phyloP scores from a whole-genome alignment of 495 filamentous ascomycete species.

The Pyronema omphalodes region DNA sequence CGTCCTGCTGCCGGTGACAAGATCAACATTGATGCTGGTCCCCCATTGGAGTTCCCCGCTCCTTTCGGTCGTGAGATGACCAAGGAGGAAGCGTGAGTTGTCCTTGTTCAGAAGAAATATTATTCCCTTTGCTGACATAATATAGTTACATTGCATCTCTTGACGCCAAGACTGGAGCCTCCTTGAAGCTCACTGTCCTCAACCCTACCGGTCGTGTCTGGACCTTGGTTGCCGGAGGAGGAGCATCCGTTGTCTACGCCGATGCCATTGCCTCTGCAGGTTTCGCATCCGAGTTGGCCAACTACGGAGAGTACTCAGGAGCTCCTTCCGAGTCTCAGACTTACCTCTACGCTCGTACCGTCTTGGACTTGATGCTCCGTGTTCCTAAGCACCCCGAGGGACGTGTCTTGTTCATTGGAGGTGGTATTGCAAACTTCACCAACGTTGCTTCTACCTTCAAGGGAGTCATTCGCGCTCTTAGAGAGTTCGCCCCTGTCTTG shows the following conservation, averaged over 20 bases:
- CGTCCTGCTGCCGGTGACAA: slow-evolving; percentile 43
- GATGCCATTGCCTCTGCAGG: slow-evolving; percentile 95
- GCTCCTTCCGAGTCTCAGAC: slow-evolving; percentile 96
- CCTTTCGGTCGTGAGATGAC: slow-evolving; percentile 94
- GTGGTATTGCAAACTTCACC: slow-evolving; percentile 99
- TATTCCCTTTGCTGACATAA: slow-evolving; percentile 5
- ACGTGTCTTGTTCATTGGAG: slow-evolving; percentile 98
- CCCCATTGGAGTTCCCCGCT: slow-evolving; percentile 96
- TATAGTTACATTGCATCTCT: slow-evolving; percentile 75
- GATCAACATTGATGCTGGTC: slow-evolving; percentile 88
- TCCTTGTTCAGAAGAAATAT: not conserved
- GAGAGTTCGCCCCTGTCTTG: slow-evolving; percentile 69
- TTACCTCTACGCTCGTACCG: slow-evolving; percentile 91
- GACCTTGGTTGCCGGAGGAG: slow-evolving; percentile 97
- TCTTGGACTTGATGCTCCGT: slow-evolving; percentile 94
- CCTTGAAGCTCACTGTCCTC: slow-evolving; percentile 91
- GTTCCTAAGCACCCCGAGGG: slow-evolving; percentile 69
- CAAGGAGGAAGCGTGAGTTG: slow-evolving; percentile 68
- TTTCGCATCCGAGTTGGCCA: slow-evolving; percentile 89
- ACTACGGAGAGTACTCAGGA: slow-evolving; percentile 99
- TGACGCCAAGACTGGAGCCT: slow-evolving; percentile 97
- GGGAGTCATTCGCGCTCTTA: slow-evolving; percentile 92
- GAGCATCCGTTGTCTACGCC: slow-evolving; percentile 97
- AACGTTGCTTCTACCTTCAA: slow-evolving; percentile 96
- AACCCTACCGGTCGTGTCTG: slow-evolving; percentile 84